Conservation (phyloP, 2,329 filamentous ascomycete species). For the Fusarium domesticum region DNA sequence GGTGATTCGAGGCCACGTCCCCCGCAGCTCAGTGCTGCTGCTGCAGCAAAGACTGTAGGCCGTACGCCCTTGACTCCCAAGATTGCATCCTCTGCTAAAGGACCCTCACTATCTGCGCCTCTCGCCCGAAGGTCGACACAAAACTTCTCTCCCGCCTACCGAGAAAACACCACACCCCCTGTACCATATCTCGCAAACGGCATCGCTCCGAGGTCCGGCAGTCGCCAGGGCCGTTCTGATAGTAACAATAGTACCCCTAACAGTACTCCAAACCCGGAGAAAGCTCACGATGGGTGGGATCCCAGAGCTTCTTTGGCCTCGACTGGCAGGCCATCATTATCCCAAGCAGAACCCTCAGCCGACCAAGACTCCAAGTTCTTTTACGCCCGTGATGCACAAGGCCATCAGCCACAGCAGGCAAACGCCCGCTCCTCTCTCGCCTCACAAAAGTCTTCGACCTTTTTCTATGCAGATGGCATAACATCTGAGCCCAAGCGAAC, state of each 20-base stretch:
- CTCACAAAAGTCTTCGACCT: conserved; percentile 48
- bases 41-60: conserved; percentile 51
- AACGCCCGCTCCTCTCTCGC: conserved; percentile 36
- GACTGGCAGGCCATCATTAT: conserved; percentile 23
- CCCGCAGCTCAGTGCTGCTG: conserved; percentile 64
- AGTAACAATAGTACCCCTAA: conserved; percentile 65
- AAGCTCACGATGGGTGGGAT: conserved; percentile 47
- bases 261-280: conserved; percentile 53
- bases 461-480: conserved; percentile 56
- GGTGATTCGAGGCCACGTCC: conserved; percentile 60
- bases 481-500: conserved; percentile 39
- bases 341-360: conserved; percentile 28
- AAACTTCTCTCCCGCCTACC: conserved; percentile 7
- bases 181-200: conserved; percentile 58
- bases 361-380: conserved; percentile 69
- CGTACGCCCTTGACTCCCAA: conserved; percentile 54
- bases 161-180: conserved; percentile 16
- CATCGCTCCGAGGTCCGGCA: conserved; percentile 74
- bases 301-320: conserved; percentile 34
- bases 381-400: conserved; percentile 76
- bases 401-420: conserved; percentile 35
- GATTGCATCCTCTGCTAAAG: conserved; percentile 45
- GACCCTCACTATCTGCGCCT: conserved; percentile 42
- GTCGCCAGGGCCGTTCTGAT: conserved; percentile 68
- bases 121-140: conserved; percentile 37